Evolutionary conservation across 352 stramenopile genomes (phyloP).

Genomic region (Pythium aquatile): DNA sequence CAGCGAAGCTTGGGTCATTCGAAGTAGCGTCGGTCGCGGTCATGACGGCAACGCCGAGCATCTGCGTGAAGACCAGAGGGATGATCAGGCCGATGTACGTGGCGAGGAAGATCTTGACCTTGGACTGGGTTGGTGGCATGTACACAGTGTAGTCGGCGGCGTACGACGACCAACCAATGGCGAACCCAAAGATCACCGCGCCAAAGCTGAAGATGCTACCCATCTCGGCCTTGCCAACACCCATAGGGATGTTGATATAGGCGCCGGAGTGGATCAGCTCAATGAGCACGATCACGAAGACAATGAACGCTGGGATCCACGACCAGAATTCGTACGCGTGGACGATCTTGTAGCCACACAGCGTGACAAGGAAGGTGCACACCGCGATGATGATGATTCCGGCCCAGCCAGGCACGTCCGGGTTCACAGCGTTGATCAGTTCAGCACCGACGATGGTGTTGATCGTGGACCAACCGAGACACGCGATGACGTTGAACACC

Average conservation of each 20-base stretch:
- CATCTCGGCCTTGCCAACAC: slow-evolving; percentile 33
- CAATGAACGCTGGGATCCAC: slow-evolving; percentile 46
- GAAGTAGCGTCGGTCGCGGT: slow-evolving; percentile 33
- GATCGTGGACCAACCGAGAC: slow-evolving; percentile 46
- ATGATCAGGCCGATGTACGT: slow-evolving; percentile 42
- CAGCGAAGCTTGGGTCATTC: slow-evolving; percentile 30
- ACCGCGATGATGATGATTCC: slow-evolving; percentile 47
- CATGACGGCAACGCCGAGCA: slow-evolving; percentile 37
- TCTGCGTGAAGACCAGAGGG: slow-evolving; percentile 43
- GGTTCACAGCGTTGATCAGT: slow-evolving; percentile 48
- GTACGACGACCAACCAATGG: slow-evolving; percentile 40
- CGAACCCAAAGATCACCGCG: slow-evolving; percentile 36
- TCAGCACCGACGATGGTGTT: slow-evolving; percentile 49
- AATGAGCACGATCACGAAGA: slow-evolving; percentile 45
- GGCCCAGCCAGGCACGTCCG: slow-evolving; percentile 39
- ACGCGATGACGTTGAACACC: slow-evolving; percentile 43
- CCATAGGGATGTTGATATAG: slow-evolving; percentile 48
- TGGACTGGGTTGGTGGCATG: slow-evolving; percentile 39
- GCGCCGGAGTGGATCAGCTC: slow-evolving; percentile 39
- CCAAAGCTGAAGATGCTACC: slow-evolving; percentile 38
- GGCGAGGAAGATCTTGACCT: slow-evolving; percentile 45
- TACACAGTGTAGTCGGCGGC: slow-evolving; percentile 51
- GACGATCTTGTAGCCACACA: slow-evolving; percentile 51
- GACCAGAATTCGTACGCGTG: slow-evolving; percentile 55
- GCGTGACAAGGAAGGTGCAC: slow-evolving; percentile 44